Conservation (phyloP, 306 rosid genomes). For the Trichosanthes truncata region DNA sequence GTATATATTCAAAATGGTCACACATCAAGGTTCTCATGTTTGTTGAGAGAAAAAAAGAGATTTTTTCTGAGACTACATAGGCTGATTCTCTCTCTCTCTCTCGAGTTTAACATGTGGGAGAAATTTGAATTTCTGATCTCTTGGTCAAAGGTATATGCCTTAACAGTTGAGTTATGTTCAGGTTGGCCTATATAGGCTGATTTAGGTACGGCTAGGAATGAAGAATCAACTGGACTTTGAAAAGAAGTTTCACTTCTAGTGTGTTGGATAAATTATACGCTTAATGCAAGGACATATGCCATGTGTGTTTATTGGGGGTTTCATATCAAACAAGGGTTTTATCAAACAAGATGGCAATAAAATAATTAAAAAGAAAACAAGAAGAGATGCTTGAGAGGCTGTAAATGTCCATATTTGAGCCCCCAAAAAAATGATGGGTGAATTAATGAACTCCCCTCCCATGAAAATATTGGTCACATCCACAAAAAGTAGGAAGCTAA, state of each 20-base stretch:
- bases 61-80: neutral
- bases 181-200: neutral
- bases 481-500: neutral
- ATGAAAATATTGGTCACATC: slow-evolving; percentile 4
- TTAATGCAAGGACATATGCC: neutral
- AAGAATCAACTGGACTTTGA: neutral
- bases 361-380: neutral
- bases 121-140: no score
- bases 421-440: neutral
- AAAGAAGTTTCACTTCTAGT: neutral
- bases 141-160: neutral
- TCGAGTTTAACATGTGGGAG: neutral
- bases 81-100: neutral
- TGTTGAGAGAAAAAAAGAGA: neutral
- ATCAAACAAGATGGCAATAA: neutral
- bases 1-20: neutral
- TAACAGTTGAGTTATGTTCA: neutral
- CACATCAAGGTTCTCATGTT: neutral
- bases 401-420: neutral
- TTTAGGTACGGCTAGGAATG: neutral
- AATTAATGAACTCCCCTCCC: neutral
- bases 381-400: neutral
- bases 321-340: slow-evolving; percentile 3
- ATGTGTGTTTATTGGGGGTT: neutral
- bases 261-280: neutral